Evolutionary conservation across 371 early-diverging fungal genomes (phyloP), one percentile per base, ranked within the genome.

Genomic region (Cokeromyces recurvatus): DNA sequence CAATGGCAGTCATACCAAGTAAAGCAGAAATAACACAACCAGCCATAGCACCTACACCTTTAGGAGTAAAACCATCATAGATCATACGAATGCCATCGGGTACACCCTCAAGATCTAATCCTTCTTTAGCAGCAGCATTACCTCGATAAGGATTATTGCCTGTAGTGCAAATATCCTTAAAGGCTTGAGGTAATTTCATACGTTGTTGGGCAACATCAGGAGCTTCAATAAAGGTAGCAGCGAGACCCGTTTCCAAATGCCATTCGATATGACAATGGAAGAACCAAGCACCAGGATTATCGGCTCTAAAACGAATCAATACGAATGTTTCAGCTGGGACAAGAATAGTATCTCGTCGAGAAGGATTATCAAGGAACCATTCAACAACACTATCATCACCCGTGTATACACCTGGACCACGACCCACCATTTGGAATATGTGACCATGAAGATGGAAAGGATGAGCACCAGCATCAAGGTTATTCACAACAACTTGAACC

Each of bases 261-360:
- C 86, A 87, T 57, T 81, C 81, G 34, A 89, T 84, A 54, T 91
- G 92, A 61, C 91, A 91, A 64, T 91, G 72, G 62, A 79, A 61
- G 32, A 76, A 46, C 71, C 75, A 77, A 17, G 68, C 66, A 25
- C 77, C 74, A 2, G 51, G 79, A 58, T 91, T 92, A 46, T 78
- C 77, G 23, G 75, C 76, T 48, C 75, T 71, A 65, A 79, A 79
- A 37, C 82, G 75, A 35, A 81, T 59, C 32, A 79, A 61, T 0
- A 66, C 53, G 43, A 59, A 81, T n/a, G 68, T 66, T 29, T 64
- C 54, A 5, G 58, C 55, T 15, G 79, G 78, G 3, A 79, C 74
- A 20, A 64, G 61, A 14, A 64, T 68, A 1, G 79, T 79, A 49
- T 84, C 82, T 41, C 84, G 72, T 12, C 79, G 64, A n/a, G 71